A percentile compares a stretch with the other conserved stretches of the same genome.
Evolutionary conservation across 768 basidiomycete genomes (phyloP).

Genomic region (Tylopilus vinaceipallidus): DNA sequence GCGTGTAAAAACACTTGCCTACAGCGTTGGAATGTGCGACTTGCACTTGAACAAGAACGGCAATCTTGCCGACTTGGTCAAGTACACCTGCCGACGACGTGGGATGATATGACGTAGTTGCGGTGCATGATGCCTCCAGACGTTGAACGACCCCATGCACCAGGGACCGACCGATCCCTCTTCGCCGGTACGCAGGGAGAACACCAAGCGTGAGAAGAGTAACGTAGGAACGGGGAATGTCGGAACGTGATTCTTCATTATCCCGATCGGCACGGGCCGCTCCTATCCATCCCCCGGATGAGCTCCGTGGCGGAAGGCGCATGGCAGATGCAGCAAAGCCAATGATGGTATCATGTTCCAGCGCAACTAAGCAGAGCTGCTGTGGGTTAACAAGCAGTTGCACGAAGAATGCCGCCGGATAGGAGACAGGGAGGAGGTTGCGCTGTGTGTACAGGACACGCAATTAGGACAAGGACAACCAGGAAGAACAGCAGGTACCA

Average conservation of each 20-base stretch:
- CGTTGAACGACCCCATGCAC: conserved; percentile 29
- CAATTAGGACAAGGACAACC: conserved; percentile 2
- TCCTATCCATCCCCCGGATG: background rate
- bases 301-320: conserved; percentile 1
- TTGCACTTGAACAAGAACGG: conserved; percentile 28
- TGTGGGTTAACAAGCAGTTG: conserved; percentile 30
- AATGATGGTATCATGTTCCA: conserved; percentile 17
- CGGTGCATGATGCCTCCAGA: conserved; percentile 14
- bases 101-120: background rate
- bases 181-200: conserved; percentile 25
- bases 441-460: conserved; percentile 9
- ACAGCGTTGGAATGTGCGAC: conserved; percentile 26
- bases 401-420: conserved; percentile 31
- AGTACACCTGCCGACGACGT: background rate
- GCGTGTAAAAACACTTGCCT: conserved; percentile 28
- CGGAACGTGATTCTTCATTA: conserved; percentile 1
- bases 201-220: conserved; percentile 34
- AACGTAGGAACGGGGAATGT: conserved; percentile 11
- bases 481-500: background rate
- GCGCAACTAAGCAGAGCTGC: conserved; percentile 31
- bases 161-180: conserved; percentile 29
- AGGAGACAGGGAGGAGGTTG: conserved; percentile 26
- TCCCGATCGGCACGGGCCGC: background rate
- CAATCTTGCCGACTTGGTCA: conserved; percentile 5
- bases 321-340: conserved; percentile 31